Percentiles rank a stretch among this genome's conserved stretches.
Evolutionary conservation across 2,329 filamentous ascomycete species (phyloP).

Genomic region (Arachnomyces sp.): DNA sequence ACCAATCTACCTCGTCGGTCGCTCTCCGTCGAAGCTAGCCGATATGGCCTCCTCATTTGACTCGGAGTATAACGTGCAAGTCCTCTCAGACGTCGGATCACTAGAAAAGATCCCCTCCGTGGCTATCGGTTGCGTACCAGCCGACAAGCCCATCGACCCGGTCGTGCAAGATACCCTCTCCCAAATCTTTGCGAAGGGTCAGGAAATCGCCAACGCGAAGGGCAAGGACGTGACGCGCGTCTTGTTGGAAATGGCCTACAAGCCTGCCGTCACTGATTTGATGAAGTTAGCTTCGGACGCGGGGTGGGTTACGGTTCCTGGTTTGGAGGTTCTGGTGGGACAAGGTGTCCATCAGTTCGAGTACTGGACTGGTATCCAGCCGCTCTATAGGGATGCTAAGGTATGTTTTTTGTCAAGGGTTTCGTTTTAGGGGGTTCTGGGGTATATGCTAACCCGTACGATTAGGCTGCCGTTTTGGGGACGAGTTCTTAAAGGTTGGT

Average conservation of each 20-base stretch:
- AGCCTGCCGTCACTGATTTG: constrained; percentile 70
- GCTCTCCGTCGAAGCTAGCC: constrained; percentile 60
- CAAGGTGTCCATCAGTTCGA: constrained; percentile 83
- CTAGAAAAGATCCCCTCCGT: constrained; percentile 54
- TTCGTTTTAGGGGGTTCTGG: background rate
- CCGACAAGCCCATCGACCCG: constrained; percentile 71
- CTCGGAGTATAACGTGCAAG: constrained; percentile 57
- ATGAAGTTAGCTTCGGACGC: constrained; percentile 73
- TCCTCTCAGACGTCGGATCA: constrained; percentile 49
- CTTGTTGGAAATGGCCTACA: constrained; percentile 93
- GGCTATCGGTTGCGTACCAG: constrained; percentile 84
- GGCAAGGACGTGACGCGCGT: constrained; percentile 41
- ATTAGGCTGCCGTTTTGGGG: constrained; percentile 23
- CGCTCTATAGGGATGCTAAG: constrained; percentile 62
- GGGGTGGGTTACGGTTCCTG: constrained; percentile 76
- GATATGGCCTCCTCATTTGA: constrained; percentile 66
- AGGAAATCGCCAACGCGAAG: constrained; percentile 38
- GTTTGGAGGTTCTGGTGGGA: constrained; percentile 78
- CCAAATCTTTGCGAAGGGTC: constrained; percentile 40
- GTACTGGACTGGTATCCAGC: constrained; percentile 74
- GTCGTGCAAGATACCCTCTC: constrained; percentile 58
- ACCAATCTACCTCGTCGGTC: constrained; percentile 80
- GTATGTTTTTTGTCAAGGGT: constrained; percentile 29
- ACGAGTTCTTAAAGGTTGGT: too few relatives aligned
- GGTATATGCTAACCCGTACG: constrained; percentile 5